phyloP scores from a whole-genome alignment of 306 rosid genomes.

The Cajanus cajan region DNA sequence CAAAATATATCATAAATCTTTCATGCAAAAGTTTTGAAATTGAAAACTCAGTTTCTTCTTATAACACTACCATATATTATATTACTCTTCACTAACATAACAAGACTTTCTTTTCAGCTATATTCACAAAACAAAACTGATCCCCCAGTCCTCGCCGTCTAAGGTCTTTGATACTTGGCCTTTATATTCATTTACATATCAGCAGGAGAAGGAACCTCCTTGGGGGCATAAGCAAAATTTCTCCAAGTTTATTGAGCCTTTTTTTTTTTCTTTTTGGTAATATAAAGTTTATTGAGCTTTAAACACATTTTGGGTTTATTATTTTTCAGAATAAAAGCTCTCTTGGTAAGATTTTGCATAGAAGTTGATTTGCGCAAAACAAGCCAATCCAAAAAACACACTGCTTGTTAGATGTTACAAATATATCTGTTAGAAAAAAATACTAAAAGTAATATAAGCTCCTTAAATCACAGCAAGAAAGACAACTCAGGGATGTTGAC shows the following conservation, averaged over 20 bases:
- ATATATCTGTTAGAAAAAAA: not conserved
- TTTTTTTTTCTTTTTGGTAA: too few species aligned
- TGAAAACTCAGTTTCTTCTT: constrained; percentile 6
- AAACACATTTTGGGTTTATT: not conserved
- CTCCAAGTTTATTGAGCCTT: too few species aligned
- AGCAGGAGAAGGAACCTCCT: constrained; percentile 24
- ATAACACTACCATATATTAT: not conserved
- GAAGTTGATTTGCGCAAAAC: not conserved
- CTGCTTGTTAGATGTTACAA: not conserved
- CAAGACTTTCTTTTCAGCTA: constrained; percentile 20
- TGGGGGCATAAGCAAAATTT: constrained; percentile 27
- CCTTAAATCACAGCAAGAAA: not conserved
- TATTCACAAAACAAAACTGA: constrained; percentile 30
- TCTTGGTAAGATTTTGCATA: not conserved
- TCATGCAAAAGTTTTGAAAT: not conserved
- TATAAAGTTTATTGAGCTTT: not conserved
- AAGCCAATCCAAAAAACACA: not conserved
- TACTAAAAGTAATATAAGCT: not conserved
- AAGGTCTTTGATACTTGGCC: constrained; percentile 15
- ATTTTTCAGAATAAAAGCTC: not conserved
- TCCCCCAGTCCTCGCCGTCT: constrained; percentile 18
- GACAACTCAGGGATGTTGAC: not conserved
- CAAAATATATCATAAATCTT: not conserved
- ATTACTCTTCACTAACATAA: not conserved
- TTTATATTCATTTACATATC: constrained; percentile 20